Evolutionary conservation across 306 rosid species (phyloP).

Genomic region (Fagus crenata): DNA sequence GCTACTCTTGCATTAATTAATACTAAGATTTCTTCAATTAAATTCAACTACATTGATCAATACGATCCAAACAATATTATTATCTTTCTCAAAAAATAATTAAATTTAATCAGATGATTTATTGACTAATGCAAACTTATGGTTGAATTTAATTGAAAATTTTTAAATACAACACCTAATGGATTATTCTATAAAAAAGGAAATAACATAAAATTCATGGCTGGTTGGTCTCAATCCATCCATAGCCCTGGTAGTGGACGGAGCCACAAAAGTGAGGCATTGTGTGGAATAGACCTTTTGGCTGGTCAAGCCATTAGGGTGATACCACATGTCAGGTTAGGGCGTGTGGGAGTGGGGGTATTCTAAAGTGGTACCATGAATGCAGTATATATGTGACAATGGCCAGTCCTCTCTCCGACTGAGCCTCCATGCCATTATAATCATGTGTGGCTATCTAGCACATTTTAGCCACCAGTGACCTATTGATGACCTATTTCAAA

Average conservation of each 20-base stretch:
- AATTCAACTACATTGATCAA: too few species aligned
- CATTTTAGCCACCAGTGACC: constrained; percentile 30
- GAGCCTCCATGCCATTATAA: neutral
- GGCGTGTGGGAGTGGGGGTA: neutral
- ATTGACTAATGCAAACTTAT: too few species aligned
- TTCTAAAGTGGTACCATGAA: neutral
- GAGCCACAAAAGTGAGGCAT: neutral
- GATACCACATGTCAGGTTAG: constrained; percentile 19
- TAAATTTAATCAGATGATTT: too few species aligned
- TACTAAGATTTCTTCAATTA: too few species aligned
- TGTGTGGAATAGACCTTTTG: neutral
- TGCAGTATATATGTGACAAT: neutral
- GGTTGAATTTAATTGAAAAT: too few species aligned
- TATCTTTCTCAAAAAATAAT: too few species aligned
- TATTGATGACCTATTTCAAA: neutral
- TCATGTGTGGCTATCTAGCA: neutral
- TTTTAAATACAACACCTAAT: too few species aligned
- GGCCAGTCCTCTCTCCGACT: neutral
- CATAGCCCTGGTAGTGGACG: neutral
- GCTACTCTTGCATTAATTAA: neutral
- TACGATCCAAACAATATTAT: too few species aligned
- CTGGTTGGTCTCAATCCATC: neutral
- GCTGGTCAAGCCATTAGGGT: neutral
- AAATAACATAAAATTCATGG: too few species aligned
- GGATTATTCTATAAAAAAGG: too few species aligned